A percentile compares a stretch with the other conserved stretches of the same genome.
Evolutionary conservation across 2,329 filamentous ascomycete species (phyloP).

Genomic region (Fusarium proliferatum): DNA sequence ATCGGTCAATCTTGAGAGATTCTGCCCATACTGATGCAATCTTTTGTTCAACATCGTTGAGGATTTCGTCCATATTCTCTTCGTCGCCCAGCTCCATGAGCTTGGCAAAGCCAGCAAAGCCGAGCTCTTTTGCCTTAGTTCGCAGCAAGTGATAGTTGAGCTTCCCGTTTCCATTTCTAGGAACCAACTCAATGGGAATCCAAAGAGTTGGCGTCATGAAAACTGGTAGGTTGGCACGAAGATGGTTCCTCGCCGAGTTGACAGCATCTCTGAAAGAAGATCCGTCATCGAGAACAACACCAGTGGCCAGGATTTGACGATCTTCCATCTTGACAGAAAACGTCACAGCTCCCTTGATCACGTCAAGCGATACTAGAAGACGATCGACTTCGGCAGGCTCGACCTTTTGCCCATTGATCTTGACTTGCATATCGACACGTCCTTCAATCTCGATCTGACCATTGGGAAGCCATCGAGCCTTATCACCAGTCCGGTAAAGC

Average conservation of each 20-base stretch:
- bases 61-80: accelerated
- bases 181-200: slow-evolving; percentile 33
- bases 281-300: background rate
- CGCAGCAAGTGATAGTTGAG: slow-evolving; percentile 22
- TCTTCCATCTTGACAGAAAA: slow-evolving; percentile 14
- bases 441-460: slow-evolving; percentile 37
- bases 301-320: background rate
- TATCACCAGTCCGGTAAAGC: slow-evolving; percentile 36
- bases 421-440: slow-evolving; percentile 40
- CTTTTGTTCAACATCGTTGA: slow-evolving; percentile 5
- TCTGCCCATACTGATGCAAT: background rate
- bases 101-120: background rate
- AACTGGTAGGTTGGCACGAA: slow-evolving; percentile 17
- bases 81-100: background rate
- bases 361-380: background rate
- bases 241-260: background rate
- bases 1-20: background rate
- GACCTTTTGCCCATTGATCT: slow-evolving; percentile 40
- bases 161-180: slow-evolving; percentile 42
- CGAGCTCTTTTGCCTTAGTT: background rate
- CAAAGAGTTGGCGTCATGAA: slow-evolving; percentile 44
- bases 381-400: slow-evolving; percentile 20
- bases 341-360: background rate
- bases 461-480: slow-evolving; percentile 21
- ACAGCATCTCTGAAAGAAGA: background rate